Percentiles rank a stretch among this genome's conserved stretches.
Conservation (phyloP, 768 basidiomycete species). For the Sporobolomyces phaffii region DNA sequence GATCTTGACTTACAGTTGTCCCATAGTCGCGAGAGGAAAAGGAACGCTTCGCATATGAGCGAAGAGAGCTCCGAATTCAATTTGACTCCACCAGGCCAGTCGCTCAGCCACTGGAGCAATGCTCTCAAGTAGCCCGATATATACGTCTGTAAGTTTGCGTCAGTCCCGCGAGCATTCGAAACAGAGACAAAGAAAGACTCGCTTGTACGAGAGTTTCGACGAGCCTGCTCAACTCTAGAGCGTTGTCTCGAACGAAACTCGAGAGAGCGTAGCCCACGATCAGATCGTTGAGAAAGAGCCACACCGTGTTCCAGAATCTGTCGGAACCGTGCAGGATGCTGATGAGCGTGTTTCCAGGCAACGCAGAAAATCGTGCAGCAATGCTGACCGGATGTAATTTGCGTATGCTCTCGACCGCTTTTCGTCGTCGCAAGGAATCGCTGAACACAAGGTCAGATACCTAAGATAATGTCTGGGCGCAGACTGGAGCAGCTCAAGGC, state of each 20-base stretch:
- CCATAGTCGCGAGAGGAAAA: constrained; percentile 64
- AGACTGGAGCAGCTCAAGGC: background rate
- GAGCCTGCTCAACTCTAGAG: constrained; percentile 50
- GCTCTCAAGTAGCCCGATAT: constrained; percentile 54
- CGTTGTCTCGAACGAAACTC: constrained; percentile 64
- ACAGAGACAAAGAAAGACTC: constrained; percentile 10
- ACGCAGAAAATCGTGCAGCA: constrained; percentile 41
- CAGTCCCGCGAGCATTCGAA: background rate
- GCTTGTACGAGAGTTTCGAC: constrained; percentile 50
- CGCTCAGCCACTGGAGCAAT: constrained; percentile 73
- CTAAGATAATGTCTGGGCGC: constrained; percentile 29
- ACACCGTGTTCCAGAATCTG: constrained; percentile 85
- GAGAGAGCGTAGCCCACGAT: constrained; percentile 73
- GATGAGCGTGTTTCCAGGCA: constrained; percentile 36
- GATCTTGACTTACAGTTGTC: constrained; percentile 53
- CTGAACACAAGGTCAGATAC: constrained; percentile 44
- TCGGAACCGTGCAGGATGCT: too few species aligned
- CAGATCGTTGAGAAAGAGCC: constrained; percentile 84
- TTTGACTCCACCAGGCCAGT: constrained; percentile 94
- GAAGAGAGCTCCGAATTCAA: constrained; percentile 88
- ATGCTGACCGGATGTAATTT: constrained; percentile 6
- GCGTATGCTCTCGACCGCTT: constrained; percentile 1
- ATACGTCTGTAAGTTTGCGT: constrained; percentile 42
- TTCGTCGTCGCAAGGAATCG: constrained; percentile 25
- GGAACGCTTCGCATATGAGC: constrained; percentile 70